These are phyloP conservation scores for Polyrhizophydium stewartii DNA, from an alignment of 371 early-diverging fungal species.

Conservation along the genomic window DNA sequence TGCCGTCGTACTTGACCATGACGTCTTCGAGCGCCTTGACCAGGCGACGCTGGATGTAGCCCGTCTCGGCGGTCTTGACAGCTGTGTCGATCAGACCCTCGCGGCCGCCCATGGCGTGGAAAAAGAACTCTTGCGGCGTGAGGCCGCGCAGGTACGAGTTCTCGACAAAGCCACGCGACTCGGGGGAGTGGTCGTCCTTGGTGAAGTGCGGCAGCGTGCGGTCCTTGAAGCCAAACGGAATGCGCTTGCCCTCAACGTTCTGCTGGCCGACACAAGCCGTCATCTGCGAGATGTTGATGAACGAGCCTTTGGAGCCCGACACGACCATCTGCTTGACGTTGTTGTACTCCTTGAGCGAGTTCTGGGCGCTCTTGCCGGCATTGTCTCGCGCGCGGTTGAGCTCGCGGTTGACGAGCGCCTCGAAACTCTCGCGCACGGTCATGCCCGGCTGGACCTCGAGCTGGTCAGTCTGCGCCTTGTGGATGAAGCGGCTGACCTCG, in stretches of 20 bases:
- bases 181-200: slow-evolving; percentile 98
- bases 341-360: slow-evolving; percentile 87
- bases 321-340: slow-evolving; percentile 99
- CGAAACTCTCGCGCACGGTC: slow-evolving; percentile 97
- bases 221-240: slow-evolving; percentile 96
- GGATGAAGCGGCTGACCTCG: slow-evolving; percentile 84
- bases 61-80: slow-evolving; percentile 99
- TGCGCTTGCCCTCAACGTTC: slow-evolving; percentile 99
- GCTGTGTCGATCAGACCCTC: slow-evolving; percentile 99
- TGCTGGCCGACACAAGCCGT: slow-evolving; percentile 99
- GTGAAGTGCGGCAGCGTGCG: slow-evolving; percentile 98
- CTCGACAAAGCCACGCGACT: slow-evolving; percentile 97
- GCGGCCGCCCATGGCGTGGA: slow-evolving; percentile 99
- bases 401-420: slow-evolving; percentile 84
- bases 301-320: slow-evolving; percentile 98
- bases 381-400: slow-evolving; percentile 97
- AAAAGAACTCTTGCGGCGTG: slow-evolving; percentile 98
- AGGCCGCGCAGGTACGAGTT: slow-evolving; percentile 98
- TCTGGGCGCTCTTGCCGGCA: slow-evolving; percentile 91
- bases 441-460: slow-evolving; percentile 96
- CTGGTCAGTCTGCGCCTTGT: slow-evolving; percentile 78
- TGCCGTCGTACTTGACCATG: slow-evolving; percentile 97
- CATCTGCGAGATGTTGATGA: slow-evolving; percentile 99
- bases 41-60: slow-evolving; percentile 99
- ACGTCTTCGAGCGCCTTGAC: slow-evolving; percentile 99